These are phyloP conservation scores for Irpex sp. DNA, from an alignment of 1,284 basidiomycete genomes.

Conservation along the genomic window DNA sequence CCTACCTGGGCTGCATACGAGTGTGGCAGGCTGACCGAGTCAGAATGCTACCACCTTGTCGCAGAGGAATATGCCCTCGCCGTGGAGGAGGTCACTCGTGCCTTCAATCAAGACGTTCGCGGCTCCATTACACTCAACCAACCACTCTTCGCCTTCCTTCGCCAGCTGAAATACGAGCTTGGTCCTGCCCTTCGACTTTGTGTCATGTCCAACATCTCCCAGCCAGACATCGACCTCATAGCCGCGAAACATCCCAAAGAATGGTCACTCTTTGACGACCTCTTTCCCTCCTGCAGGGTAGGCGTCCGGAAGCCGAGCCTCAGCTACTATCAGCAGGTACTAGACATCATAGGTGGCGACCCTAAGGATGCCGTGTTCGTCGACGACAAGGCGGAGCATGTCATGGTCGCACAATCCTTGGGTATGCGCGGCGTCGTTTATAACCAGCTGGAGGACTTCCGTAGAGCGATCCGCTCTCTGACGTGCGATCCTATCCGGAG, in stretches of 20 bases:
- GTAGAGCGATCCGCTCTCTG: constrained; percentile 34
- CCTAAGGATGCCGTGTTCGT: constrained; percentile 46
- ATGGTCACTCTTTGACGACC: constrained; percentile 46
- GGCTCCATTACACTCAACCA: constrained; percentile 37
- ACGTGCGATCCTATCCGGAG: background rate
- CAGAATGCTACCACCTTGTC: constrained; percentile 38
- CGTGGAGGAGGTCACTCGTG: constrained; percentile 33
- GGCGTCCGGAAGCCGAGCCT: constrained; percentile 53
- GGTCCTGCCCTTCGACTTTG: constrained; percentile 35
- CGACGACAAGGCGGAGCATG: constrained; percentile 62
- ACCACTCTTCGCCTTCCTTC: constrained; percentile 41
- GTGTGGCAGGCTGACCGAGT: constrained; percentile 39
- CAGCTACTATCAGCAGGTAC: constrained; percentile 49
- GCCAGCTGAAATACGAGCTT: constrained; percentile 35
- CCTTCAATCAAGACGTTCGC: constrained; percentile 36
- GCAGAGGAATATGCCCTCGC: constrained; percentile 35
- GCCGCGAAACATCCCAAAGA: constrained; percentile 34
- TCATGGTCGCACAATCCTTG: constrained; percentile 50
- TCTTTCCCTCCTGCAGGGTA: constrained; percentile 44
- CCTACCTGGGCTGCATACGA: constrained; percentile 56
- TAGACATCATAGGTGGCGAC: constrained; percentile 39
- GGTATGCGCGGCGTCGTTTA: constrained; percentile 54
- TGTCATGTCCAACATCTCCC: constrained; percentile 55
- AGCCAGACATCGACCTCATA: constrained; percentile 42
- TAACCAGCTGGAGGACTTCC: constrained; percentile 35